Evolutionary conservation across 78 protist genomes (phyloP), one percentile per base, ranked within the genome.

Genomic region (Dictyostelium brefeldianum): DNA sequence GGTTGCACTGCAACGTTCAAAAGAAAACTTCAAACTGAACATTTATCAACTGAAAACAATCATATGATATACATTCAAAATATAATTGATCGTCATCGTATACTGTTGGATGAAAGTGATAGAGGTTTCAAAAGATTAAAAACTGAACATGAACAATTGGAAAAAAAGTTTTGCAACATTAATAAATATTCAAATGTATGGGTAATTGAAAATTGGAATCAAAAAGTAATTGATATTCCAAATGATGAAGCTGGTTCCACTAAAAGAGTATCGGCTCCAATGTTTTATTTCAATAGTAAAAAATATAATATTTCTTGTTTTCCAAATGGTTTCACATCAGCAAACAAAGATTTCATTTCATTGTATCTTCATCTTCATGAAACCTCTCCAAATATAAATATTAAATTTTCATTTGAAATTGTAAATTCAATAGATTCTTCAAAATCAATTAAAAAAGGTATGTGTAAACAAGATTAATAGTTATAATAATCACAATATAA

Each of bases 361-460:
- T 36, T 67, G 15, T 67, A 67, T 67, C 75, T 67, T 31, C 75
- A 67, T 31, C 31, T 67, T 29, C 75, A 67, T 5, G 75, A 67
- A 67, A 20, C 48, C 5, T 31, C 75, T 4, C 75, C 75, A 25
- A 67, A 67, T 29, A 67, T 67, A 15, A 67, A 67, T 67, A 67
- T 67, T 67, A 67, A 31, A 29, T 67, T 67, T 36, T 25, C 48
- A 27, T 67, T 67, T 67, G 75, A 67, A 67, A 67, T 67, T 67
- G 75, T 67, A 31, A 67, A 67, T 67, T 31, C 75, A 20, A 36
- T 36, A 3, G 75, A 67, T 31, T 48, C 75, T 27, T 29, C 48
- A 29, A 67, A 67, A 67, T 67, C 75, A 67, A 67, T 67, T 67
- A 67, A 67, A 67, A 67, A 67, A 67, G 75, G 75, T 67, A 67